A percentile compares a stretch with the other conserved stretches of the same genome.
Conservation (phyloP, 305 asterid genomes). For the Fraxinus dipetala region DNA sequence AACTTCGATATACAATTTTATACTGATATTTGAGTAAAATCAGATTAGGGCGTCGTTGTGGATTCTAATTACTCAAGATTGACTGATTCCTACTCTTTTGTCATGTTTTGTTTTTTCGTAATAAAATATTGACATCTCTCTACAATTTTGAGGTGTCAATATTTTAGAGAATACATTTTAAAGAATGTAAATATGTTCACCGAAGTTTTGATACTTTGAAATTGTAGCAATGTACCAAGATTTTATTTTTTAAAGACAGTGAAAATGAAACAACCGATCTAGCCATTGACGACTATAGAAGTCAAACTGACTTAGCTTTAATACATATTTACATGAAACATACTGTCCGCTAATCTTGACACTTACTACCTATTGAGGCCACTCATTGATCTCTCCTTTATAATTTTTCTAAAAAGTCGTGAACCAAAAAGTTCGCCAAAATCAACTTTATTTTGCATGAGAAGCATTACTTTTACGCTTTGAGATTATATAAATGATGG, state of each 20-base stretch:
- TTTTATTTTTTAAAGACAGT: background rate
- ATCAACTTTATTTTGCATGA: constrained; percentile 19
- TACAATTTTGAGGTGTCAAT: background rate
- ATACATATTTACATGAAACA: background rate
- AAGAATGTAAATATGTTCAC: background rate
- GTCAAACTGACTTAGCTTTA: background rate
- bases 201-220: background rate
- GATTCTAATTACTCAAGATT: too few relatives aligned
- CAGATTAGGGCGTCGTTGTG: background rate
- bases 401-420: background rate
- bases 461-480: constrained; percentile 33
- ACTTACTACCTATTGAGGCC: background rate
- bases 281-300: too few relatives aligned
- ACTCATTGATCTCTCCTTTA: background rate
- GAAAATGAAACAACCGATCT: background rate
- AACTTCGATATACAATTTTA: background rate
- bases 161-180: background rate
- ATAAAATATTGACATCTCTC: background rate
- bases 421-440: background rate
- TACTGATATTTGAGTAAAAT: background rate
- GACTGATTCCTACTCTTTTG: background rate
- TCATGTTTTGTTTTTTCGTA: background rate
- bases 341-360: background rate
- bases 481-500: constrained; percentile 23
- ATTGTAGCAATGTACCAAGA: background rate